A percentile compares a stretch with the other conserved stretches of the same genome.
These are phyloP conservation scores for Pseudocercospora cruenta DNA, from an alignment of 2,329 filamentous ascomycete species.

Conservation along the genomic window DNA sequence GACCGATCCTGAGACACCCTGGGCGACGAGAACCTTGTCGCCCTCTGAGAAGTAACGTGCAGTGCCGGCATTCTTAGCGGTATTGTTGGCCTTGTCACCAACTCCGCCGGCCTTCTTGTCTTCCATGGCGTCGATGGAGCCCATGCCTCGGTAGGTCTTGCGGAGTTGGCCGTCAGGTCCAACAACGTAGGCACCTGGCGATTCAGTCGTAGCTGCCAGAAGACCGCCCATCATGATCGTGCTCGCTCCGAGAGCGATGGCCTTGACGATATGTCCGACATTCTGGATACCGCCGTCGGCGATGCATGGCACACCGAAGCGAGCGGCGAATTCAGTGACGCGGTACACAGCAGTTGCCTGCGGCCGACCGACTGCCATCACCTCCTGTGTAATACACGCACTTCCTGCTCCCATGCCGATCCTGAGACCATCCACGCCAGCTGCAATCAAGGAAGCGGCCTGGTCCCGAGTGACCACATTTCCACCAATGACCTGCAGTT, in stretches of 20 bases:
- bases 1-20: slow-evolving; percentile 89
- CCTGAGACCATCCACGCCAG: slow-evolving; percentile 91
- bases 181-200: slow-evolving; percentile 93
- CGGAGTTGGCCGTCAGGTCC: slow-evolving; percentile 96
- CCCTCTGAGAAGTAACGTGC: slow-evolving; percentile 98
- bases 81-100: slow-evolving; percentile 75
- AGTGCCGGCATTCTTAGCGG: slow-evolving; percentile 95
- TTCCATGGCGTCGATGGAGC: slow-evolving; percentile 98
- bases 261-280: slow-evolving; percentile 98
- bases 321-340: slow-evolving; percentile 84
- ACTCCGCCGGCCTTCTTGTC: slow-evolving; percentile 93
- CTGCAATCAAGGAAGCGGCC: slow-evolving; percentile 87
- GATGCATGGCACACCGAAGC: slow-evolving; percentile 96
- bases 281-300: slow-evolving; percentile 98
- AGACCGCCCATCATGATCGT: slow-evolving; percentile 99
- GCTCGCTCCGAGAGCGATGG: slow-evolving; percentile 87
- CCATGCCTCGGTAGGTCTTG: slow-evolving; percentile 99
- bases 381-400: slow-evolving; percentile 98
- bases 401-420: slow-evolving; percentile 99
- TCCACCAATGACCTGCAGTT: slow-evolving; percentile 92
- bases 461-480: slow-evolving; percentile 98
- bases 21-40: slow-evolving; percentile 89
- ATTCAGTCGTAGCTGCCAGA: slow-evolving; percentile 94
- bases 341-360: slow-evolving; percentile 92
- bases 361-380: slow-evolving; percentile 97